Evolutionary conservation across 1,139 yeast genomes (phyloP), one percentile per base, ranked within the genome.

Genomic region (Candida sp.): DNA sequence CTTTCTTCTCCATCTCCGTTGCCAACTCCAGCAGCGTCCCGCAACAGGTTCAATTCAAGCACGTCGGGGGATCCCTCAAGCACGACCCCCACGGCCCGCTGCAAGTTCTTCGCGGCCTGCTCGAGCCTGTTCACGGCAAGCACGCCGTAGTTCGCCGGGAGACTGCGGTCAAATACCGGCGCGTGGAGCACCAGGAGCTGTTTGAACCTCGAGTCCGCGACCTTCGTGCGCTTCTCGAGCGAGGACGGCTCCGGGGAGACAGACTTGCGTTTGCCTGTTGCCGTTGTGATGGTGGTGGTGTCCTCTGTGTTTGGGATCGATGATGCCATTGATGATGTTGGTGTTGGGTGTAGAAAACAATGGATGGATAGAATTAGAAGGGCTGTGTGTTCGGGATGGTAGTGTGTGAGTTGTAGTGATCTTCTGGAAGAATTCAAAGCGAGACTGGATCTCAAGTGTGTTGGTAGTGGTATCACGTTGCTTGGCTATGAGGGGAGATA

Each of bases 1-100:
- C 73, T 62, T 46, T 75, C 17, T 17, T n/a, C n/a, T n/a, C n/a
- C n/a, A n/a, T n/a, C n/a, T n/a, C n/a, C 45, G 2, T 54, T n/a
- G n/a, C n/a, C n/a, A n/a, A n/a, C 53, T 31, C 33, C 33, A 9
- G 11, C 35, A 32, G 35, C 12, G 6, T 2, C 7, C 17, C 17
- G 17, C 11, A 76, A 62, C n/a, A 58, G 51, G 33, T 73, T 66
- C 48, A 84, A 70, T 48, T 78, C 70, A 40, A 73, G 66, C 5
- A 71, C 57, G 51, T 78, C 77, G 0, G 91, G 90, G 1, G 90
- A 80, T 17, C 78, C 78, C 8, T 75, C 71, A 5, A 86, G 53
- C 8, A 90, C 77, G 4, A 78, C 69, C 37, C 77, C 72, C 8
- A 87, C 69, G 39, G 82, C 75, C 49, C 80, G 83, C 51, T 86